Base-by-base conservation (phyloP, 164 flowering plant species). In the Stephania yunnanensis region DNA sequence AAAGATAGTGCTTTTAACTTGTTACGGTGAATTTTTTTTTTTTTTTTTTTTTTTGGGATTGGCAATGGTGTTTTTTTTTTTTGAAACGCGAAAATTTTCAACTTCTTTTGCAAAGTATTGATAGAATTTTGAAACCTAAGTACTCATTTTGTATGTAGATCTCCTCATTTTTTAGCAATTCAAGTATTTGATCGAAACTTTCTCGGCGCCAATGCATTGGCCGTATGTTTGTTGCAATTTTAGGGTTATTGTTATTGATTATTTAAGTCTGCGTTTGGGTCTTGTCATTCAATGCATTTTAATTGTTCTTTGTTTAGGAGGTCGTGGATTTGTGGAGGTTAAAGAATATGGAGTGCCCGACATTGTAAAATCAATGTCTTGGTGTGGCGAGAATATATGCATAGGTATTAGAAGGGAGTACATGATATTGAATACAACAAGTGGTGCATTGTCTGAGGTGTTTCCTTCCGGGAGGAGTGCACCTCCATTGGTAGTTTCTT, bases 331-430 rank as follows among this genome's bases (percentile, higher is more conserved):
- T 80, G 98, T 94, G 77, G 99, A 96, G 89, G 95, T 96, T 78
- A 94, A 94, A 83, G 99, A 96, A 58, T 94, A 88, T 87, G 90
- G 91, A 6, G 89, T 96, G 75, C 97, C 98, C 1, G 99, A 96
- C 78, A 72, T 82, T 12, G 95, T 96, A 70, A 96, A 94, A 81
- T 92, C 98, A 29, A 91, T 96, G 92, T 74, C 95, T 55, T 96
- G 99, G 99, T 94, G 98, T 79, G 97, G 99, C 50, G 99, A 94
- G 76, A 96, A 96, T 81, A 91, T 96, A 76, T 96, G 99, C 77
- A 75, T 96, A 77, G 97, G 94, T 8, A 84, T 96, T 71, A 86
- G 87, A 78, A 91, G 86, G 81, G 98, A 92, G 68, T 92, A 94
- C 73, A 78, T 84, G 85, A 91, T 96, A 75, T 58, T 94, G 75